phyloP scores from a whole-genome alignment of 768 basidiomycete genomes.

The Boletus bicolor region DNA sequence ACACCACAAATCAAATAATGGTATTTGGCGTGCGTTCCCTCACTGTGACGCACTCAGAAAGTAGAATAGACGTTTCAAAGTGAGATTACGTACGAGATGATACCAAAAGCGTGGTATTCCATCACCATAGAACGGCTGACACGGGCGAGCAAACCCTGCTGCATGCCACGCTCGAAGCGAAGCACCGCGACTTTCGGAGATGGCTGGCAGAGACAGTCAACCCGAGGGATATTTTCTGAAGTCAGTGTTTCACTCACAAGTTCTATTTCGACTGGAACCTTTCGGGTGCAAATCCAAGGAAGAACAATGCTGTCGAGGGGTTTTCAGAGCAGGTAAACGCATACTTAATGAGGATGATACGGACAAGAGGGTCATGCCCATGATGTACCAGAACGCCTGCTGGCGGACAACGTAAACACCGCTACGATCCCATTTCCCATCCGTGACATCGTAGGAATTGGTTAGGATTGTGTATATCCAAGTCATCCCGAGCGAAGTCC shows the following conservation, averaged over 20 bases:
- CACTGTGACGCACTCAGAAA: conserved; percentile 39
- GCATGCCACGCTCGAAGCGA: conserved; percentile 80
- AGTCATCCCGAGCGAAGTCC: conserved; percentile 55
- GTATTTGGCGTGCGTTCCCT: conserved; percentile 67
- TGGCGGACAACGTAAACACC: conserved; percentile 55
- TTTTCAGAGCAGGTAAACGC: neutral
- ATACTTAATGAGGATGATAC: conserved; percentile 22
- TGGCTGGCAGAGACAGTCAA: conserved; percentile 43
- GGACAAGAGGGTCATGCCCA: conserved; percentile 73
- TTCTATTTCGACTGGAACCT: conserved; percentile 72
- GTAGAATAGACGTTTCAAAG: neutral
- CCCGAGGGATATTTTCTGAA: neutral
- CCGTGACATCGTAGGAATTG: conserved; percentile 56
- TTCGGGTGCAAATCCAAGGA: conserved; percentile 74
- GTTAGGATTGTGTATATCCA: conserved; percentile 69
- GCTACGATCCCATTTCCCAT: conserved; percentile 54
- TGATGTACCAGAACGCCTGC: conserved; percentile 76
- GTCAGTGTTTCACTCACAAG: conserved; percentile 44
- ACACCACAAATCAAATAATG: conserved; percentile 83
- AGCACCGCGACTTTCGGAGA: conserved; percentile 77
- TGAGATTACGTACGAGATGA: conserved; percentile 55
- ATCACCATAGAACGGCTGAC: conserved; percentile 69
- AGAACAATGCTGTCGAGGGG: conserved; percentile 50
- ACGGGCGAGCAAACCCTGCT: conserved; percentile 73
- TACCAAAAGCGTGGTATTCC: conserved; percentile 84